These are phyloP conservation scores for Salix viminalis DNA, from an alignment of 345 rosid species.

Conservation along the genomic window DNA sequence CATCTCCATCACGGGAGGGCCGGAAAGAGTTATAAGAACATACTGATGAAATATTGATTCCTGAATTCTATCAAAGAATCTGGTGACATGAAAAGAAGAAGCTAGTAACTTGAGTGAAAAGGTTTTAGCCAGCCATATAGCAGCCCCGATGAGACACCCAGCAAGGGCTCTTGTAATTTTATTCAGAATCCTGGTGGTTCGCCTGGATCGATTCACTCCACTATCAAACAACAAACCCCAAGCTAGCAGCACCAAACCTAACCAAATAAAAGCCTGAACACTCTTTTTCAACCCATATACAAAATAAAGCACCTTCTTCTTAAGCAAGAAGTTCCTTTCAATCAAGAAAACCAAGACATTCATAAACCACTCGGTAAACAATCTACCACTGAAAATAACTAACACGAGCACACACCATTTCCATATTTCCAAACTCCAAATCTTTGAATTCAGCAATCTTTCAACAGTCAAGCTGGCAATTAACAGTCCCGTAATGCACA, in stretches of 20 bases:
- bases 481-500: constrained; percentile 28
- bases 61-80: constrained; percentile 65
- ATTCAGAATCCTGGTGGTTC: constrained; percentile 31
- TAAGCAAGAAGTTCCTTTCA: constrained; percentile 53
- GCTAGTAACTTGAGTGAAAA: constrained; percentile 49
- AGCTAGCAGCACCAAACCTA: constrained; percentile 44
- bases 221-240: constrained; percentile 48
- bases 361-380: constrained; percentile 46
- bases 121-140: constrained; percentile 48
- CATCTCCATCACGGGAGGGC: constrained; percentile 59
- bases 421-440: constrained; percentile 51
- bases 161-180: constrained; percentile 42
- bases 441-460: constrained; percentile 13
- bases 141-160: constrained; percentile 42
- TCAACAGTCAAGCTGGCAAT: constrained; percentile 36
- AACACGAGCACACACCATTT: constrained; percentile 52
- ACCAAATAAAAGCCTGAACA: constrained; percentile 47
- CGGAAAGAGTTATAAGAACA: constrained; percentile 46
- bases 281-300: constrained; percentile 51
- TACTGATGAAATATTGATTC: constrained; percentile 63
- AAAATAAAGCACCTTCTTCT: constrained; percentile 62
- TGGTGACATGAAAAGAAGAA: constrained; percentile 46
- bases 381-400: constrained; percentile 47
- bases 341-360: constrained; percentile 46
- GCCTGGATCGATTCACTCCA: constrained; percentile 38